Evolutionary conservation across 2,329 filamentous ascomycete genomes (phyloP), one percentile per base, ranked within the genome.

Genomic region (Cryphonectria japonica): DNA sequence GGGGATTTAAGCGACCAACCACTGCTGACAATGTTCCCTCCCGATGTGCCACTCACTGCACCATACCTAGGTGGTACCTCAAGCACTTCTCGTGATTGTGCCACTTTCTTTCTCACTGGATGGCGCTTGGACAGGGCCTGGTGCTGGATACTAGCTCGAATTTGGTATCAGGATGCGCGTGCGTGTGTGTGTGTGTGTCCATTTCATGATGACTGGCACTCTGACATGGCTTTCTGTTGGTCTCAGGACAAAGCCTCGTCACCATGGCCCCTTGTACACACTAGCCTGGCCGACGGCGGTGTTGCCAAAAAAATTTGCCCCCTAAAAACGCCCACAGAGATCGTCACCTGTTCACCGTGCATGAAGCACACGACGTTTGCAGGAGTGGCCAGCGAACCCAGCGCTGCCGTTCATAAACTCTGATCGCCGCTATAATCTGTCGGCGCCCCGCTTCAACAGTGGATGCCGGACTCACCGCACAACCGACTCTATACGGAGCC

Each of bases 361-460:
- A 61, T 61, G 16, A 61, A 61, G 59, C 59, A 61, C 59, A 61
- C 32, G 59, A 61, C 59, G 59, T 61, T 61, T 61, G 59, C 59
- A 34, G 57, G 26, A 60, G 26, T 60, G 26, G 57, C 13, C 57
- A 32, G 9, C 29, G 29, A 59, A 26, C 46, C 54, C 29, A 61
- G 59, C 59, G 59, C 59, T 5, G 59, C 59, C 59, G 59, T 39
- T 32, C 32, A 37, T 39, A 37, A 37, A 32, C 34, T 26, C 34
- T 39, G 59, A 61, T 61, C 59, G 34, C 34, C 59, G 59, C 59
- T 61, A 61, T 37, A 61, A 39, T 39, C 34, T 61, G 59, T 61
- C 32, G 3, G 32, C n/a, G 32, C 34, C 22, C 34, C 59, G 59
- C 59, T 39, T 13, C 13, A 39, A 34, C 59, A 11, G 59, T 61